Evolutionary conservation across 352 stramenopile genomes (phyloP), one percentile per base, ranked within the genome.

Genomic region (Phytophthora chlamydospora): DNA sequence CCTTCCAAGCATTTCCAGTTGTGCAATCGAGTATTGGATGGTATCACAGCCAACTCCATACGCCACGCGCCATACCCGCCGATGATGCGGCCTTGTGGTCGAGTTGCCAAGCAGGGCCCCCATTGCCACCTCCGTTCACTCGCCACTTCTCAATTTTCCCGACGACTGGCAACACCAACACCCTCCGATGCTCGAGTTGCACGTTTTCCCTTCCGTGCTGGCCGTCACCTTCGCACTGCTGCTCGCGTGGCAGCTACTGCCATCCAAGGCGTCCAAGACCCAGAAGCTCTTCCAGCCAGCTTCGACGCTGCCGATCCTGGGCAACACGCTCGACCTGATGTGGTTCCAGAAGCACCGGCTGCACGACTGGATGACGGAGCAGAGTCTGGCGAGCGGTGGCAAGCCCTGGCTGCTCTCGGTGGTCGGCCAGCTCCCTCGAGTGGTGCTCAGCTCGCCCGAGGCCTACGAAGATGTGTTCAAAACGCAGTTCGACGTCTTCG

Each of bases 331-430:
- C 12, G 70, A 82, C 48, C 56, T 70, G 27, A 63, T 75, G 55
- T 80, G 76, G 53, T 77, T 80, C 53, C 69, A 87, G 24, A 51
- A 43, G 13, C 51, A 76, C 24, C 69, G 72, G 10, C 47, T 87
- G n/a, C 73, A 80, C 62, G 77, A 84, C 54, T 84, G 72, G 74
- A 58, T 84, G 38, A 72, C 72, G 10, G 77, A 87, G 38, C 66
- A 87, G 38, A 76, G 65, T 49, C 36, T 62, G 32, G 57, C 54
- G 13, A 48, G 33, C 53, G 55, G 52, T 24, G 71, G 73, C 2
- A 55, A 62, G 5, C 71, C 63, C 17, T 81, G 69, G 71, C 40
- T 73, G 19, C 35, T 83, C 7, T 62, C 55, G 2, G 66, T 73
- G 12, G 42, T 81, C 29, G 76, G 73, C 8, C 70, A 73, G n/a